Conservation (phyloP, 805 yeast genomes). For the Schizosaccharomyces octosporus region DNA sequence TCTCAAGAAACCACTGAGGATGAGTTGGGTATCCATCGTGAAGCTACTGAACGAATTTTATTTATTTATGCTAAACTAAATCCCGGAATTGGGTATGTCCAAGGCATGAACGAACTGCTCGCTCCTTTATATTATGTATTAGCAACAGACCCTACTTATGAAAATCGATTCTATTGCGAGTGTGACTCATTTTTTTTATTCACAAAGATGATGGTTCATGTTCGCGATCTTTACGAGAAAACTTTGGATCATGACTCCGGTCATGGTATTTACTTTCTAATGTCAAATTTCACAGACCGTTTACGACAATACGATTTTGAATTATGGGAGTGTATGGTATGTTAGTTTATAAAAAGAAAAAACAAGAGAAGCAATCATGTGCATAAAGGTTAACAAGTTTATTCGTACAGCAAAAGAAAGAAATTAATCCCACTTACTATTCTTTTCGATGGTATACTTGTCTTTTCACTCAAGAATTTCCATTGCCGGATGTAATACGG, state of each 20-base stretch:
- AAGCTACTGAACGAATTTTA: not conserved
- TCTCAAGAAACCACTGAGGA: not conserved
- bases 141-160: not conserved
- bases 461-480: not conserved
- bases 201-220: not conserved
- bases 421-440: not conserved
- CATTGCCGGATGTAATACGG: constrained; percentile 1
- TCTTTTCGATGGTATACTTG: constrained; percentile 1
- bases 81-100: not conserved
- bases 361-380: not conserved
- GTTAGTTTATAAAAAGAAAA: not conserved
- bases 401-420: not conserved
- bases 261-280: not conserved
- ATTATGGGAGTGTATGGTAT: not conserved
- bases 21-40: not conserved
- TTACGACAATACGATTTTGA: not conserved
- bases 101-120: constrained; percentile 1
- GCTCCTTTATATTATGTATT: not conserved
- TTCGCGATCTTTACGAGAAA: constrained; percentile 1
- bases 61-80: not conserved
- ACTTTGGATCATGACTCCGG: not conserved
- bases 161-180: not conserved
- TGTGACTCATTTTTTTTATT: not conserved
- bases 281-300: not conserved
- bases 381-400: not conserved